Base-by-base conservation (phyloP, 345 rosid genomes). In the Dimocarpus longan region DNA sequence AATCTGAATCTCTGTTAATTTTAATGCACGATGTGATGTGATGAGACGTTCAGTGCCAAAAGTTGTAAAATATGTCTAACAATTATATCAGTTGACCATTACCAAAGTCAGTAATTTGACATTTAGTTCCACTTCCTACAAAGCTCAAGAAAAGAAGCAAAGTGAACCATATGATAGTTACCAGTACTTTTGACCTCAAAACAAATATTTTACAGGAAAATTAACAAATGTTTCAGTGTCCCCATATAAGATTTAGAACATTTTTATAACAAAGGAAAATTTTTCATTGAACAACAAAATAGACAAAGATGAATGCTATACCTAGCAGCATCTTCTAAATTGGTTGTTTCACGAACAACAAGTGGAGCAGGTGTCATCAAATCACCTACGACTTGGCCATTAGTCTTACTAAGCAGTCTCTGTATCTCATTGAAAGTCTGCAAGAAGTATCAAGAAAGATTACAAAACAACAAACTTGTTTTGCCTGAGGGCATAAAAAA, bases 341-440 rank as follows among this genome's bases (percentile, higher is more conserved):
- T 89, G 78, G 99, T 88, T 43, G 89, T 85, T 76, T 91, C 98
- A 78, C 83, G 85, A 69, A 93, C 92, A 82, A 89, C 92, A 0
- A 91, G 94, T 1, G 99, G 98, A 77, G 93, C 86, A 57, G 97
- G 89, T 0, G 98, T 93, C 99, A 95, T 95, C 92, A 95, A 84
- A 81, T 95, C 97, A 67, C 98, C 99, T 37, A 93, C 90, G 64
- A 92, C 93, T 88, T 89, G 93, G 19, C 98, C 98, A 65, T 89
- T 84, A 56, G 88, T 93, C 90, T 95, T 93, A 72, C 76, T 88
- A 6, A 95, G 86, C 76, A 92, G 81, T 81, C 90, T 91, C 83
- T 93, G 99, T 70, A 95, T 82, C 85, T 91, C 86, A 50, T 93
- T 95, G 75, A 95, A 95, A 13, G 92, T 81, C 98, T 95, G 91